phyloP scores from a whole-genome alignment of 208 protist species.

The Tetramitus jugosus region DNA sequence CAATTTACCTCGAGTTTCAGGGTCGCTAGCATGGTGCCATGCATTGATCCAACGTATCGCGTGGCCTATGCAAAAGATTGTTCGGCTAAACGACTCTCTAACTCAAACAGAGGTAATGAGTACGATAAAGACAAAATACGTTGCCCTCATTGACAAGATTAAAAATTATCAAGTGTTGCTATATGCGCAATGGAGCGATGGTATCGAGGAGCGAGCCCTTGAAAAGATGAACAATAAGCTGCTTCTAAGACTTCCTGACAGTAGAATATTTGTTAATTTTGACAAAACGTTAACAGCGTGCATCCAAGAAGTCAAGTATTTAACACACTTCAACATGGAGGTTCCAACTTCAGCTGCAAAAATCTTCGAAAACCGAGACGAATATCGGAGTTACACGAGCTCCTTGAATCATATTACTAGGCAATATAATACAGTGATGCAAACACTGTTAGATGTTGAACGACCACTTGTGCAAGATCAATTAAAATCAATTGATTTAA shows the following conservation, averaged over 20 bases:
- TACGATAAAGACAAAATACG: slow-evolving; percentile 74
- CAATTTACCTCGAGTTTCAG: slow-evolving; percentile 92
- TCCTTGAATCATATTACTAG: background rate
- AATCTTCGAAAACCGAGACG: background rate
- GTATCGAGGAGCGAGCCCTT: slow-evolving; percentile 63
- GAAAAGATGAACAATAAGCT: slow-evolving; percentile 58
- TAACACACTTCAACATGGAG: slow-evolving; percentile 21
- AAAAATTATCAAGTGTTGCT: slow-evolving; percentile 79
- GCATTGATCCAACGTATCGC: slow-evolving; percentile 91
- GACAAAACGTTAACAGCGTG: slow-evolving; percentile 44
- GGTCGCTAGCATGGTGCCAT: slow-evolving; percentile 87
- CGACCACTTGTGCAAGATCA: background rate
- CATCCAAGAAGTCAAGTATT: slow-evolving; percentile 53
- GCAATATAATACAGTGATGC: slow-evolving; percentile 20
- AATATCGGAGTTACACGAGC: background rate
- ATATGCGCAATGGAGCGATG: slow-evolving; percentile 75
- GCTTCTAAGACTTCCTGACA: slow-evolving; percentile 33
- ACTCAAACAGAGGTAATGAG: slow-evolving; percentile 62
- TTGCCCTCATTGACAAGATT: slow-evolving; percentile 78
- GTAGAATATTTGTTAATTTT: slow-evolving; percentile 47
- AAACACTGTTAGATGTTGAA: slow-evolving; percentile 14
- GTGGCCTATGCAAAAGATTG: slow-evolving; percentile 87
- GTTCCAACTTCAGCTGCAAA: background rate
- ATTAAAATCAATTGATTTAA: background rate
- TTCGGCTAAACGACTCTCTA: slow-evolving; percentile 62